Evolutionary conservation across 2,329 filamentous ascomycete genomes (phyloP).

Genomic region (Chrysoporthe deuterocubensis): DNA sequence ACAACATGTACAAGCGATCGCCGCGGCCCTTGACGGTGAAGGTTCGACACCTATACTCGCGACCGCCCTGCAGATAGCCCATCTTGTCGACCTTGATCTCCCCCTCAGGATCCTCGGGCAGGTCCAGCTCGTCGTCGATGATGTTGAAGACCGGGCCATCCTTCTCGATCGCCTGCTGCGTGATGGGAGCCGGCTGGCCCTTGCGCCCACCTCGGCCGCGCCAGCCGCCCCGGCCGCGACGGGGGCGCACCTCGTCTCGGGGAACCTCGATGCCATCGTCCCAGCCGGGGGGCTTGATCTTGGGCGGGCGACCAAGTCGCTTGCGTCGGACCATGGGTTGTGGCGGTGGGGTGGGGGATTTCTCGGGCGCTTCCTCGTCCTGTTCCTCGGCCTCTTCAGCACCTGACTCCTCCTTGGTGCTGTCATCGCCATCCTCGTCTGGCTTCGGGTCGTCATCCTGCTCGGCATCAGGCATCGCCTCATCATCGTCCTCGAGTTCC

Average conservation of each 20-base stretch:
- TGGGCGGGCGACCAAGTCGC: constrained; percentile 83
- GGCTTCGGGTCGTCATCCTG: constrained; percentile 42
- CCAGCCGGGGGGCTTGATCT: constrained; percentile 82
- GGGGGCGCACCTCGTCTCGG: constrained; percentile 61
- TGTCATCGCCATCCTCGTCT: constrained; percentile 38
- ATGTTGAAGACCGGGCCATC: constrained; percentile 93
- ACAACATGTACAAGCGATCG: constrained; percentile 93
- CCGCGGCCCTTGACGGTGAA: constrained; percentile 88
- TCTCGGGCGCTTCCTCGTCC: constrained; percentile 41
- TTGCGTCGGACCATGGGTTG: constrained; percentile 72
- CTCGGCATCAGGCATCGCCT: constrained; percentile 49
- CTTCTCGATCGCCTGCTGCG: constrained; percentile 88
- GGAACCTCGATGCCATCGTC: constrained; percentile 64
- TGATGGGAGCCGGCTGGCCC: constrained; percentile 73
- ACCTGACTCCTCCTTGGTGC: constrained; percentile 45
- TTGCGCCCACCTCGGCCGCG: constrained; percentile 66
- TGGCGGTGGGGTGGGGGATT: constrained; percentile 60
- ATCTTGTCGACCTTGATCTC: constrained; percentile 92
- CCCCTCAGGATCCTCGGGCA: constrained; percentile 86
- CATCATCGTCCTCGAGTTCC: constrained; percentile 50
- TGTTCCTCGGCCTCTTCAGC: constrained; percentile 41
- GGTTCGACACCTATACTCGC: constrained; percentile 93
- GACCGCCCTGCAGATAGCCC: constrained; percentile 78
- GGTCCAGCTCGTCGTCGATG: constrained; percentile 84
- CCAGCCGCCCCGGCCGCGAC: constrained; percentile 73